phyloP scores from a whole-genome alignment of 2,329 filamentous ascomycete genomes.

The Tolypocladium endophyticum region DNA sequence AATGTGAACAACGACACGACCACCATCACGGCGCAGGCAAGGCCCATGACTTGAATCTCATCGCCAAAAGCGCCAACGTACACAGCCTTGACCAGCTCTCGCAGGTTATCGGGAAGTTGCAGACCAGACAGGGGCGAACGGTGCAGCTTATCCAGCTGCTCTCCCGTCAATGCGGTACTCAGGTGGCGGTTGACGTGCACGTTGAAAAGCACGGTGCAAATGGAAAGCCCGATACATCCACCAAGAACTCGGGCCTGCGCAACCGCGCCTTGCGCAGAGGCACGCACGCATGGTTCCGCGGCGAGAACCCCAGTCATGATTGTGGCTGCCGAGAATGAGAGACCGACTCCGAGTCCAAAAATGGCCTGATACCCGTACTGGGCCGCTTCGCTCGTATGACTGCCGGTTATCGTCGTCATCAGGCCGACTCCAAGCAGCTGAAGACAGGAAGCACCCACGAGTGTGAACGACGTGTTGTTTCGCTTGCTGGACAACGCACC shows the following conservation, averaged over 20 bases:
- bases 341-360: conserved; percentile 48
- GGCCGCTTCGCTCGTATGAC: conserved; percentile 20
- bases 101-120: conserved; percentile 20
- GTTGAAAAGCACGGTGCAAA: conserved; percentile 50
- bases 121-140: conserved; percentile 30
- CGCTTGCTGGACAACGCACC: conserved; percentile 41
- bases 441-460: conserved; percentile 37
- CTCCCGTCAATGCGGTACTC: conserved; percentile 19
- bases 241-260: conserved; percentile 51
- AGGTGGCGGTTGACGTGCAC: conserved; percentile 27
- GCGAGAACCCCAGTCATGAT: conserved; percentile 46
- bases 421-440: conserved; percentile 43
- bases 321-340: conserved; percentile 45
- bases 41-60: conserved; percentile 35
- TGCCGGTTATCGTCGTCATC: conserved; percentile 31
- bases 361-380: conserved; percentile 46
- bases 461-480: conserved; percentile 42
- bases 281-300: conserved; percentile 36
- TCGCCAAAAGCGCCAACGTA: conserved; percentile 35
- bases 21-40: conserved; percentile 31
- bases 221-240: conserved; percentile 46
- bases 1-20: conserved; percentile 32
- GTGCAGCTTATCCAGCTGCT: conserved; percentile 30
- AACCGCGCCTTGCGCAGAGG: conserved; percentile 48
- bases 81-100: conserved; percentile 24